Evolutionary conservation across 2,329 filamentous ascomycete genomes (phyloP), one percentile per base, ranked within the genome.

Genomic region (Periglandula ipomoeae): DNA sequence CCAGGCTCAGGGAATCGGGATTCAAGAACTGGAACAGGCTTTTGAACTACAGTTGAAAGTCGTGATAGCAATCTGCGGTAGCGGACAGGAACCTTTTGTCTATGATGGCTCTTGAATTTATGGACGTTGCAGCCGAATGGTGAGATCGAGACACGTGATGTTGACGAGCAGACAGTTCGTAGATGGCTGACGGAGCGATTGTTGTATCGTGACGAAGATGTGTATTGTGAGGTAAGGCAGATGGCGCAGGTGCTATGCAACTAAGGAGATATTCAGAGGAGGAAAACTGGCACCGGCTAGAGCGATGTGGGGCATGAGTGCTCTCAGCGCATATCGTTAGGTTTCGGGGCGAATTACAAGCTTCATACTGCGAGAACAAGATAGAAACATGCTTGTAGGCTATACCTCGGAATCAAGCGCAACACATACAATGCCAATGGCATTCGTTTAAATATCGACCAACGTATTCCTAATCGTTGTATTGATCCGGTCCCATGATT

Each of bases 401-500:
- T 24, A 42, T 30, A 24, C 19, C 24, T 9, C n/a, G 24, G 26
- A 19, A 30, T n/a, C 20, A 17, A 20, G 20, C 8, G 19, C 37
- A 44, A 32, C 19, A 34, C 37, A 48, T 34, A 42, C 38, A 41
- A 41, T 23, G 17, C 42, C 17, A 2, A 44, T 44, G 42, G 17
- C 6, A n/a, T 44, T 34, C 5, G 24, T 24, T 34, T 32, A 27
- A 44, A 35, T 22, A 42, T n/a, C n/a, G n/a, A n/a, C n/a, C n/a
- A n/a, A n/a, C n/a, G n/a, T n/a, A 30, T 26, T 10, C 17, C 15
- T 34, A 15, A 11, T 32, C n/a, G n/a, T 19, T 23, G 23, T 3
- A 32, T 34, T 13, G 6, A 17, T 41, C 13, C n/a, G 10, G 13
- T 41, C 50, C 37, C 53, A 53, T 62, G 57, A 60, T 56, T 46